Evolutionary conservation across 768 basidiomycete genomes (phyloP).

Genomic region (Peribolospora baueri): DNA sequence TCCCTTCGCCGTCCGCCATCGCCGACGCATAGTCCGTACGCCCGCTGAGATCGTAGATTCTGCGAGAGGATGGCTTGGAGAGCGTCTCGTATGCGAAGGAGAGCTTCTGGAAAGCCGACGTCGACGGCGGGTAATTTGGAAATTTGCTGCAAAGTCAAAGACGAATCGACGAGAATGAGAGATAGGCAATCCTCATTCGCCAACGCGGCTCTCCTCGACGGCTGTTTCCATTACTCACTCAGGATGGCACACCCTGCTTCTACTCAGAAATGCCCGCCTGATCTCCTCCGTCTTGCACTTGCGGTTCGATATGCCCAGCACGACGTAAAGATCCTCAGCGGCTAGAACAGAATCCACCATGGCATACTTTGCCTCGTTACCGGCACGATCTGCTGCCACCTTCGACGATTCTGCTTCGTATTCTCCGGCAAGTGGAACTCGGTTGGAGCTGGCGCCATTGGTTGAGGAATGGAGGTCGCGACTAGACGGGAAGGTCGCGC

Average conservation of each 20-base stretch:
- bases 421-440: too few species aligned
- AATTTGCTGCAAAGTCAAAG: conserved; percentile 36
- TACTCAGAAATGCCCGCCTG: conserved; percentile 46
- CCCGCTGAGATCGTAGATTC: conserved; percentile 33
- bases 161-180: not conserved
- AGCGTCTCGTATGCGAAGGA: conserved; percentile 61
- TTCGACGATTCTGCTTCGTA: too few species aligned
- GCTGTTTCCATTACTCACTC: conserved; percentile 32
- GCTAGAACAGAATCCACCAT: conserved; percentile 33
- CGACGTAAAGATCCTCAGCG: conserved; percentile 42
- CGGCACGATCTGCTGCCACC: too few species aligned
- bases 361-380: conserved; percentile 11
- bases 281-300: conserved; percentile 36
- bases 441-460: too few species aligned
- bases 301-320: conserved; percentile 37
- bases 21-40: not conserved
- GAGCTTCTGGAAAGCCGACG: conserved; percentile 64
- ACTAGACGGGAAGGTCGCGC: too few species aligned
- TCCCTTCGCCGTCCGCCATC: not conserved
- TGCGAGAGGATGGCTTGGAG: conserved; percentile 42
- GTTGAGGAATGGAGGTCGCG: too few species aligned
- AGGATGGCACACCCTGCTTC: conserved; percentile 59
- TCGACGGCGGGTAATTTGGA: conserved; percentile 48
- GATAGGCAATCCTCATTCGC: not conserved
- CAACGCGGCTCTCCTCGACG: not conserved